Evolutionary conservation across 805 yeast species (phyloP).

Genomic region (Kluyveromyces dobzhanskii): DNA sequence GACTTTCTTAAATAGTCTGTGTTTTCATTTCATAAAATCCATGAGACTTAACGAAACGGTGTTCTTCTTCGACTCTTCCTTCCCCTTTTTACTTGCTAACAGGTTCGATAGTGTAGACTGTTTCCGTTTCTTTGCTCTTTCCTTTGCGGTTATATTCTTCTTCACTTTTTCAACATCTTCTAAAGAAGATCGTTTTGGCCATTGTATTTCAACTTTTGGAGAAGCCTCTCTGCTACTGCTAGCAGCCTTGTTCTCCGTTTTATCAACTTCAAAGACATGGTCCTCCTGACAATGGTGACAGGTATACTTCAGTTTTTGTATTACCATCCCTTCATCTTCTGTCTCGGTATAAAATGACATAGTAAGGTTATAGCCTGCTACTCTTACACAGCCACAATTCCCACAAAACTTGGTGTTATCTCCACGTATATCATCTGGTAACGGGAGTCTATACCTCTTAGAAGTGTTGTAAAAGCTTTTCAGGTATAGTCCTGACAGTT

Average conservation of each 20-base stretch:
- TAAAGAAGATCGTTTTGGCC: background rate
- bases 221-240: slow-evolving; percentile 2
- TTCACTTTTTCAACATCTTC: slow-evolving; percentile 4
- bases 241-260: background rate
- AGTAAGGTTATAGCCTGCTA: slow-evolving; percentile 24
- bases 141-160: slow-evolving; percentile 25
- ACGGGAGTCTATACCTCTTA: slow-evolving; percentile 19
- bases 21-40: slow-evolving; percentile 38
- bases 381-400: slow-evolving; percentile 22
- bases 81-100: slow-evolving; percentile 35
- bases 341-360: slow-evolving; percentile 13
- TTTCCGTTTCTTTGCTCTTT: slow-evolving; percentile 40
- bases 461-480: slow-evolving; percentile 24
- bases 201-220: background rate
- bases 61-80: slow-evolving; percentile 23
- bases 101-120: slow-evolving; percentile 35
- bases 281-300: slow-evolving; percentile 25
- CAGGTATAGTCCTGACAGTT: slow-evolving; percentile 24
- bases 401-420: slow-evolving; percentile 24
- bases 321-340: background rate
- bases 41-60: slow-evolving; percentile 37
- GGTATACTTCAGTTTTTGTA: slow-evolving; percentile 15
- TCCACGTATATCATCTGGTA: slow-evolving; percentile 17
- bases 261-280: background rate
- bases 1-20: background rate